phyloP scores from a whole-genome alignment of 768 basidiomycete genomes.

The Trametes punicea region DNA sequence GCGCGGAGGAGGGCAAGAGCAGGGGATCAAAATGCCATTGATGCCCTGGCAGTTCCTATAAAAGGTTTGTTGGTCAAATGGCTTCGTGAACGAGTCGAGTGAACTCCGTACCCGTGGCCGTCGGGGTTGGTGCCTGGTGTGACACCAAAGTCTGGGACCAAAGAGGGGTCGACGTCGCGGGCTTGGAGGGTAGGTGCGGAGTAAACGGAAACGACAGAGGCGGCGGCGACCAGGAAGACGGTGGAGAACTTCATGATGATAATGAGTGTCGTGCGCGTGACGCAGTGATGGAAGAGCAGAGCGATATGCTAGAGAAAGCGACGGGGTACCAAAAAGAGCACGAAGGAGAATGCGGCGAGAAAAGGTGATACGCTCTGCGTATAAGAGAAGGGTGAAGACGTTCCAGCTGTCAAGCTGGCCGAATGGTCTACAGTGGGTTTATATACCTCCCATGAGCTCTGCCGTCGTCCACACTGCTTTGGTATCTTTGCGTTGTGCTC shows the following conservation, averaged over 20 bases:
- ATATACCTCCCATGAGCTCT: neutral
- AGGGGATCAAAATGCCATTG: conserved; percentile 35
- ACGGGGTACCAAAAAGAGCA: conserved; percentile 4
- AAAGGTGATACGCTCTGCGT: conserved; percentile 16
- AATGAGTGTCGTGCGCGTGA: neutral
- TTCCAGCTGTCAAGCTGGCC: conserved; percentile 14
- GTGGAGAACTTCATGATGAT: conserved; percentile 36
- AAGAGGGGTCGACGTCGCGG: conserved; percentile 17
- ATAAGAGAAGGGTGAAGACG: conserved; percentile 8
- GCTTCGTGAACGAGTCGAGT: no score
- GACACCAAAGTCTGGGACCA: conserved; percentile 23
- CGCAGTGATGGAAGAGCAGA: neutral
- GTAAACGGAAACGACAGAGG: conserved; percentile 14
- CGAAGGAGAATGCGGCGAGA: conserved; percentile 2
- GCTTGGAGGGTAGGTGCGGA: conserved; percentile 8
- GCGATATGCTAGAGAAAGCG: conserved; percentile 17
- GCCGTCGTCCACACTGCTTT: neutral
- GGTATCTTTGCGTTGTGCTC: neutral
- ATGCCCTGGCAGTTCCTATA: conserved; percentile 31
- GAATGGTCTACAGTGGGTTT: neutral
- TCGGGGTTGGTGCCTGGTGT: conserved; percentile 15
- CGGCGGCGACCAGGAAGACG: conserved; percentile 29
- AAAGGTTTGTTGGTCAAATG: neutral
- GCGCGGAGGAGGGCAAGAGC: conserved; percentile 35
- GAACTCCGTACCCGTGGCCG: conserved; percentile 7